Percentiles rank a stretch among this genome's conserved stretches.
Evolutionary conservation across 768 basidiomycete species (phyloP).

Genomic region (Xerocomus brunneocitrinus): DNA sequence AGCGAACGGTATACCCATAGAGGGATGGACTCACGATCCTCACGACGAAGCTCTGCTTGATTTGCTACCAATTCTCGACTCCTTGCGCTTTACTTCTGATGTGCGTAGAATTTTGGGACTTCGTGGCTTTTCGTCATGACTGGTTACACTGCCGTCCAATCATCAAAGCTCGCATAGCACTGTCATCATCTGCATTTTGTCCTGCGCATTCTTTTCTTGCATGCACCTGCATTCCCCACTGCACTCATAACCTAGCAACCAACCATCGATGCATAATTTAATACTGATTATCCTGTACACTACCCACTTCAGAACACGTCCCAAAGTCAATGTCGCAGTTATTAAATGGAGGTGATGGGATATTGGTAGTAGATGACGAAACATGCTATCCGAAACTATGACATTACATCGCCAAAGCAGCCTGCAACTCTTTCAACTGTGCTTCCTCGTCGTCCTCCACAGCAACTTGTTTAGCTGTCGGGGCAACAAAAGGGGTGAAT

Average conservation of each 20-base stretch:
- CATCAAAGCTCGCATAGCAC: conserved; percentile 20
- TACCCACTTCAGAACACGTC: conserved; percentile 24
- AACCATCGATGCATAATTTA: conserved; percentile 33
- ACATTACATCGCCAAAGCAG: conserved; percentile 73
- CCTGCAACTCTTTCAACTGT: conserved; percentile 85
- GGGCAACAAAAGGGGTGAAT: conserved; percentile 3
- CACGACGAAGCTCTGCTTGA: conserved; percentile 95
- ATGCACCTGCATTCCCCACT: conserved; percentile 23
- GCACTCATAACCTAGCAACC: conserved; percentile 28
- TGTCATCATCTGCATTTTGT: conserved; percentile 21
- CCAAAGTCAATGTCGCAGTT: conserved; percentile 20
- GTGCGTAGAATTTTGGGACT: conserved; percentile 89
- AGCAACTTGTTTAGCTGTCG: conserved; percentile 33
- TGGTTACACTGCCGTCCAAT: conserved; percentile 2
- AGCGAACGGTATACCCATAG: conserved; percentile 99
- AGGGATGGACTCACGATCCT: conserved; percentile 98
- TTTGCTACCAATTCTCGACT: conserved; percentile 92
- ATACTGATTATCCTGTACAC: conserved; percentile 36
- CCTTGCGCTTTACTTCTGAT: conserved; percentile 91
- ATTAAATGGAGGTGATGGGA: conserved; percentile 31
- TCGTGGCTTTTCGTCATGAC: conserved; percentile 44
- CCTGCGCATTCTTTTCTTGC: conserved; percentile 23
- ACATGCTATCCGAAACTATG: conserved; percentile 18
- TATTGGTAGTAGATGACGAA: conserved; percentile 32
- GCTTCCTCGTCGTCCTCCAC: conserved; percentile 91